Evolutionary conservation across 352 stramenopile genomes (phyloP), one percentile per base, ranked within the genome.

Genomic region (Detonula confervacea): DNA sequence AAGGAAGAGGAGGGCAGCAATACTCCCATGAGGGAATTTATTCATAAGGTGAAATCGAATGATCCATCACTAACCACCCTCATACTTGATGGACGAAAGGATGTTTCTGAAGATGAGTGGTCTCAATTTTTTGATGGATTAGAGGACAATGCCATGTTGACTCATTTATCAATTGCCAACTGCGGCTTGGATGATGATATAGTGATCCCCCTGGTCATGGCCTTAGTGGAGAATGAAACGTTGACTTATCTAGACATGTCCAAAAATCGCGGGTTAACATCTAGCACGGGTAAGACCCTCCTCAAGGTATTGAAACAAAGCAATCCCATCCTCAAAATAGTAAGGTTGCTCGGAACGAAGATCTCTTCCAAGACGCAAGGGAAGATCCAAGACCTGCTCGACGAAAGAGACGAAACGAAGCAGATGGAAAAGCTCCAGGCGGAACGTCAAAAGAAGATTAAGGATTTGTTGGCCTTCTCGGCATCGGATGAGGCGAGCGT

Each of bases 221-320:
- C 80, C 7, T 46, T 83, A n/a, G 80, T 87, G 11, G 80, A 83
- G 33, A 87, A 87, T 59, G 68, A 81, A 33, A 74, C 68, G 0
- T 20, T 83, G 5, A 47, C 46, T 27, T 65, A 66, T 3, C 55
- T 83, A 14, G 56, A 77, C 56, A 22, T 87, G 12, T 70, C 44
- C 2, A 55, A 54, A 39, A 83, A 83, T 55, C 39, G 20, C 22
- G 57, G 25, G 9, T 33, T 83, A n/a, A 72, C 62, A 11, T 52
- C 77, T 37, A 47, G 56, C 2, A 83, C 63, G 6, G 67, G 44
- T 7, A 77, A 75, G 30, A 22, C 27, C 6, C 39, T 87, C 0
- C 24, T 70, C 2, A 83, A 83, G 51, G 73, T 87, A 0, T 30
- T 86, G 3, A 80, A 62, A 18, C 75, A 83, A 46, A 73, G 67